phyloP scores from a whole-genome alignment of 2,329 filamentous ascomycete species.

The Cytospora chrysosperma region DNA sequence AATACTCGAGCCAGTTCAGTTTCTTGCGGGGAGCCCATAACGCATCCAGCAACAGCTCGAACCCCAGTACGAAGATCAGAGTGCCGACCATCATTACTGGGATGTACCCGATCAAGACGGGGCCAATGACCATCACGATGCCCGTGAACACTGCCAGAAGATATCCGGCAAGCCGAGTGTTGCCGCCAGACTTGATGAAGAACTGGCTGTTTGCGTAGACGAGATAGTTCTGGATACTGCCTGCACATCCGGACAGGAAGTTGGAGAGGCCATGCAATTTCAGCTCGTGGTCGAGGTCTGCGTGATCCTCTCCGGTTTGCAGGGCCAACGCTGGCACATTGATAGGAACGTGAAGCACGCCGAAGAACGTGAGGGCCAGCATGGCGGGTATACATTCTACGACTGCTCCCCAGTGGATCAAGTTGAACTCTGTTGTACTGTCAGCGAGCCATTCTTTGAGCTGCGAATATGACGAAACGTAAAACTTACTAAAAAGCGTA shows the following conservation, averaged over 20 bases:
- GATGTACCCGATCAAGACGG: constrained; percentile 87
- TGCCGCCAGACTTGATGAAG: constrained; percentile 89
- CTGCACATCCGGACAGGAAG: constrained; percentile 78
- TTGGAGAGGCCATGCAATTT: constrained; percentile 94
- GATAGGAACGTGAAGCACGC: constrained; percentile 94
- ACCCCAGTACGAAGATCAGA: constrained; percentile 90
- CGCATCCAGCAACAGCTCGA: constrained; percentile 87
- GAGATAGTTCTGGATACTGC: constrained; percentile 94
- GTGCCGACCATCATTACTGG: constrained; percentile 96
- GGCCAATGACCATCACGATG: constrained; percentile 80
- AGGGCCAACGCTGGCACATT: constrained; percentile 93
- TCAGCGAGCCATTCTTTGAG: constrained; percentile 25
- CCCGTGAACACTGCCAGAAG: constrained; percentile 80
- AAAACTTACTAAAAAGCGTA: constrained; percentile 82
- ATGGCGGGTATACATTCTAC: constrained; percentile 87
- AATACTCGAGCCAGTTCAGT: constrained; percentile 80
- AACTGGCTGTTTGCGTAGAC: constrained; percentile 98
- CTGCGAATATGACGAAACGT: not conserved
- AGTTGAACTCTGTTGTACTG: constrained; percentile 63
- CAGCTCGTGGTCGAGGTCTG: constrained; percentile 86
- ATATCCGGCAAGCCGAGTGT: constrained; percentile 80
- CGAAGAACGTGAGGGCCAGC: constrained; percentile 96
- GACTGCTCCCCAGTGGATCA: constrained; percentile 81
- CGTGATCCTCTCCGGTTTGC: constrained; percentile 86
- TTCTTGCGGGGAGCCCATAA: constrained; percentile 87